phyloP scores from a whole-genome alignment of 352 stramenopile species.

The Phytophthora hybrid region DNA sequence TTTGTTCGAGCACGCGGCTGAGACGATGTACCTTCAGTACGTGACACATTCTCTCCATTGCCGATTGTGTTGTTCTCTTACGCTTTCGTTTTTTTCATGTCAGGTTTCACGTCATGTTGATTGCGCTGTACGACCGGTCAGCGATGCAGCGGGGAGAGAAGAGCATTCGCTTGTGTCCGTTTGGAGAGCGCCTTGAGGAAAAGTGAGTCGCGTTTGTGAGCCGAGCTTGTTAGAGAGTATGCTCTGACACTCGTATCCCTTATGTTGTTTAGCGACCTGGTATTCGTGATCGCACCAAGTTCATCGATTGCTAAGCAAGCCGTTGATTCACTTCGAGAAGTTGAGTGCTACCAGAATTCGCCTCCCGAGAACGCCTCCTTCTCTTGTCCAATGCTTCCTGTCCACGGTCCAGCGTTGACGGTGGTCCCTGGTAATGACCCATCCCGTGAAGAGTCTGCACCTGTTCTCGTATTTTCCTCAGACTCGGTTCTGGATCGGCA shows the following conservation, averaged over 20 bases:
- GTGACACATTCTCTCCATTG: neutral
- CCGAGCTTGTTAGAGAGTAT: neutral
- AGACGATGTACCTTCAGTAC: slow-evolving; percentile 56
- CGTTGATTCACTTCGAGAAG: slow-evolving; percentile 41
- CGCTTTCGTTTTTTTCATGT: neutral
- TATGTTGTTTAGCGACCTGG: slow-evolving; percentile 45
- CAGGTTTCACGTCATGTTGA: slow-evolving; percentile 57
- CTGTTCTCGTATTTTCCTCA: slow-evolving; percentile 61
- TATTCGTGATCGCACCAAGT: slow-evolving; percentile 59
- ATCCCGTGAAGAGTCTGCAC: neutral
- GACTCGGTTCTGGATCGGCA: slow-evolving; percentile 60
- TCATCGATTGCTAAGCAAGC: slow-evolving; percentile 53
- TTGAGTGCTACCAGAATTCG: neutral
- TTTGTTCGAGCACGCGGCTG: slow-evolving; percentile 44
- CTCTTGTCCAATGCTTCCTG: neutral
- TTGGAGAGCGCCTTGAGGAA: slow-evolving; percentile 47
- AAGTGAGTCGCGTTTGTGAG: slow-evolving; percentile 37
- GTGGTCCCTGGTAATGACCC: neutral
- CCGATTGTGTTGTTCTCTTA: neutral
- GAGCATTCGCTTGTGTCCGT: slow-evolving; percentile 48
- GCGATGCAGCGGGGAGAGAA: slow-evolving; percentile 30
- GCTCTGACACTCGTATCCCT: neutral
- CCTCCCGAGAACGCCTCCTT: neutral
- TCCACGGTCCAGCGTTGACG: neutral
- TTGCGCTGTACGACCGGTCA: slow-evolving; percentile 55